Conservation (phyloP, 1,284 basidiomycete species). For the Clitocybe nebularis region DNA sequence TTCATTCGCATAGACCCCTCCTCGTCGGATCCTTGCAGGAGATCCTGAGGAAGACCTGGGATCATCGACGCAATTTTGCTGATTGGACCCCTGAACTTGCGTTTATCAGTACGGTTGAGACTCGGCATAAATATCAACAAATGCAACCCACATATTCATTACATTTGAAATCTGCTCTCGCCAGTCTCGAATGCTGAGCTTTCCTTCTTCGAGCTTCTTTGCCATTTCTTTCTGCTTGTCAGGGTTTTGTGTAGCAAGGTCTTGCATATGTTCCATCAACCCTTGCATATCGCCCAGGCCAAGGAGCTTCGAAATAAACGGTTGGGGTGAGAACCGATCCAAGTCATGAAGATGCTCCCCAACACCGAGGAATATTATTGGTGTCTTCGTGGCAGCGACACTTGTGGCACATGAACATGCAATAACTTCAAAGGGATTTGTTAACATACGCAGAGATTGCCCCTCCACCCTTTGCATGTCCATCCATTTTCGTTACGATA, state of each 20-base stretch:
- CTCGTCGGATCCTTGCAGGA: constrained; percentile 88
- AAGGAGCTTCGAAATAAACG: constrained; percentile 95
- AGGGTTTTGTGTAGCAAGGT: constrained; percentile 87
- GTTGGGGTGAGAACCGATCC: constrained; percentile 92
- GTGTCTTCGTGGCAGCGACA: constrained; percentile 97
- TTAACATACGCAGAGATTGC: constrained; percentile 91
- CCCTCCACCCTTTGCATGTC: constrained; percentile 98
- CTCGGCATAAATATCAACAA: not conserved
- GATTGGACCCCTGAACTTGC: constrained; percentile 79
- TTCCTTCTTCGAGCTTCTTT: constrained; percentile 96
- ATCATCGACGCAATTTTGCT: constrained; percentile 99
- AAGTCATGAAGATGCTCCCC: constrained; percentile 97
- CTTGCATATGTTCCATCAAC: constrained; percentile 97
- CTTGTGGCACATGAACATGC: constrained; percentile 37
- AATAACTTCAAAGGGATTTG: constrained; percentile 7
- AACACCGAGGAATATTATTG: constrained; percentile 98
- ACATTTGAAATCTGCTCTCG: constrained; percentile 96
- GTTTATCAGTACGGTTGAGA: not conserved
- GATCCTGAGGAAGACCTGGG: constrained; percentile 87
- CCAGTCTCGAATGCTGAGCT: constrained; percentile 96
- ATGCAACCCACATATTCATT: constrained; percentile 85
- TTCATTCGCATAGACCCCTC: constrained; percentile 92
- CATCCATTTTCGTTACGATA: constrained; percentile 99
- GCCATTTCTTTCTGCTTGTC: constrained; percentile 98
- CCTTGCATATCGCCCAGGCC: constrained; percentile 97